These are phyloP conservation scores for Glutinoglossum americanum DNA, from an alignment of 495 filamentous ascomycete genomes.

Conservation along the genomic window DNA sequence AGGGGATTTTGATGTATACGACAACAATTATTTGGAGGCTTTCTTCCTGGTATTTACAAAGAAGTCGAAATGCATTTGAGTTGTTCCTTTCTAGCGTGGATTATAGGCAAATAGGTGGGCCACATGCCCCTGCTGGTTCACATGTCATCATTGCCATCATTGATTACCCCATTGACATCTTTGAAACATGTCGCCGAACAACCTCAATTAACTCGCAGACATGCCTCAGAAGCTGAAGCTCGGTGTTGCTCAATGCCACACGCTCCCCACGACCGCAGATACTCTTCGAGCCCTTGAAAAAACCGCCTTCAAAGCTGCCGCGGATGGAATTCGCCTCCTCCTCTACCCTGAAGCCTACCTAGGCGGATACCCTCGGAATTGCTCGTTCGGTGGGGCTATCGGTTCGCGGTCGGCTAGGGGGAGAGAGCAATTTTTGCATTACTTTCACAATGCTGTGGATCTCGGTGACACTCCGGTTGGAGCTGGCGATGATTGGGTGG, in stretches of 20 bases:
- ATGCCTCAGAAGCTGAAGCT: conserved; percentile 36
- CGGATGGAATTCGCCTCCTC: conserved; percentile 43
- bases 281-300: conserved; percentile 44
- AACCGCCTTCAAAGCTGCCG: conserved; percentile 29
- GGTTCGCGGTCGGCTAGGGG: conserved; percentile 46
- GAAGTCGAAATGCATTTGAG: too few relatives aligned
- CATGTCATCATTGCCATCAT: neutral
- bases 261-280: conserved; percentile 34
- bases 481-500: conserved; percentile 51
- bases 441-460: conserved; percentile 62
- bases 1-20: too few relatives aligned
- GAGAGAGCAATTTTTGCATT: conserved; percentile 63
- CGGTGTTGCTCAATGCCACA: conserved; percentile 57
- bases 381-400: conserved; percentile 50
- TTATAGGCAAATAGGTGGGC: too few relatives aligned
- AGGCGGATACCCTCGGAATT: conserved; percentile 80
- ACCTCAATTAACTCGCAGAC: neutral
- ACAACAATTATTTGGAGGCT: too few relatives aligned
- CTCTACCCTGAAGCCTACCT: conserved; percentile 89
- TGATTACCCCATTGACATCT: neutral
- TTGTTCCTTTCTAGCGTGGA: too few relatives aligned
- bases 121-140: neutral
- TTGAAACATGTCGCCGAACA: neutral
- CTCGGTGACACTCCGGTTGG: conserved; percentile 68
- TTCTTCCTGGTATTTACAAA: too few relatives aligned